Evolutionary conservation across 495 filamentous ascomycete species (phyloP).

Genomic region (Neurospora sp.): DNA sequence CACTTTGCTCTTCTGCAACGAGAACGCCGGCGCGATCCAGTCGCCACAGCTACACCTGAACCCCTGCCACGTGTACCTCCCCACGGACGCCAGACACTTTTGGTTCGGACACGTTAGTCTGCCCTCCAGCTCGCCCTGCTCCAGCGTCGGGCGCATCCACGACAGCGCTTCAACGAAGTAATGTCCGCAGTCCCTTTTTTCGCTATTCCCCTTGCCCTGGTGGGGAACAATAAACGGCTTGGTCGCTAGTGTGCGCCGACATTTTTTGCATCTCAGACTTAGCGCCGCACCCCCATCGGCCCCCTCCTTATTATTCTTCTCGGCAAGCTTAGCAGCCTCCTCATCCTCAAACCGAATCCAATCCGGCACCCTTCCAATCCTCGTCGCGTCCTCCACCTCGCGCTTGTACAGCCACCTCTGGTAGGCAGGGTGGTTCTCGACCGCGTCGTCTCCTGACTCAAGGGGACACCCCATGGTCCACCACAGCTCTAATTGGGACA

Average conservation of each 20-base stretch:
- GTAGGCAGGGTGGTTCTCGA: slow-evolving; percentile 60
- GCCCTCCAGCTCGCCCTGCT: slow-evolving; percentile 66
- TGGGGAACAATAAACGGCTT: slow-evolving; percentile 33
- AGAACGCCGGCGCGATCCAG: slow-evolving; percentile 89
- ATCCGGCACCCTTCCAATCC: slow-evolving; percentile 51
- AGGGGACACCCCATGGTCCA: slow-evolving; percentile 67
- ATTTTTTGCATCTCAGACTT: slow-evolving; percentile 56
- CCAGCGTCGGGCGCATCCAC: slow-evolving; percentile 83
- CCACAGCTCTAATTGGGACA: slow-evolving; percentile 78
- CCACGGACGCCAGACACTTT: slow-evolving; percentile 70
- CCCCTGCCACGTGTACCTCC: slow-evolving; percentile 92
- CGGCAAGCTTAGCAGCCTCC: slow-evolving; percentile 9
- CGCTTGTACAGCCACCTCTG: slow-evolving; percentile 80
- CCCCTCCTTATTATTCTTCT: neutral
- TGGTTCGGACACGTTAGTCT: slow-evolving; percentile 70
- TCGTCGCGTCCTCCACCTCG: slow-evolving; percentile 63
- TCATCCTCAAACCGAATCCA: slow-evolving; percentile 82
- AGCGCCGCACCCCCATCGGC: slow-evolving; percentile 10
- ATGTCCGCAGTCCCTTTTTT: slow-evolving; percentile 53
- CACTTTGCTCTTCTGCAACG: slow-evolving; percentile 66
- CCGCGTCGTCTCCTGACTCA: slow-evolving; percentile 19
- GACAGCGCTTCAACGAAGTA: slow-evolving; percentile 81
- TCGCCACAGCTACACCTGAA: slow-evolving; percentile 83
- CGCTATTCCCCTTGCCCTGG: slow-evolving; percentile 11
- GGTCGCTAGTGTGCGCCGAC: slow-evolving; percentile 41